Percentiles rank a stretch among this genome's conserved stretches.
Conservation (phyloP, 768 basidiomycete genomes). For the Suillus plorans region DNA sequence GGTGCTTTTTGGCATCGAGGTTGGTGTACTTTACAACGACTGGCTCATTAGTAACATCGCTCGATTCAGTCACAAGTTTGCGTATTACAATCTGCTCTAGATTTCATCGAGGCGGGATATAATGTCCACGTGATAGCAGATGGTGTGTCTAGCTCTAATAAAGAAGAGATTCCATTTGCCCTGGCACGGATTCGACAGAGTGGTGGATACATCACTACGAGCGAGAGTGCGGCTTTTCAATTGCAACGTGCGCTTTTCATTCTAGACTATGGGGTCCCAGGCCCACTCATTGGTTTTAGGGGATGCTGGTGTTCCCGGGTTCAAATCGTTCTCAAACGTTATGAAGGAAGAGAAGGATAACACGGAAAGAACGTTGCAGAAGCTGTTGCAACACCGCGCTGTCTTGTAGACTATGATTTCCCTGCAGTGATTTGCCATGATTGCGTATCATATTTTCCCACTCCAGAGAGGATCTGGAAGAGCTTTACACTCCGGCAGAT, state of each 20-base stretch:
- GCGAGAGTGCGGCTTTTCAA: slow-evolving; percentile 79
- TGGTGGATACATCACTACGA: slow-evolving; percentile 76
- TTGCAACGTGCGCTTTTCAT: slow-evolving; percentile 51
- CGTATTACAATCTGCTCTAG: slow-evolving; percentile 79
- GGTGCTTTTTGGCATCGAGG: slow-evolving; percentile 89
- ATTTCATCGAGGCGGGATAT: slow-evolving; percentile 51
- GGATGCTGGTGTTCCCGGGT: slow-evolving; percentile 60
- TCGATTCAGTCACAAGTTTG: slow-evolving; percentile 77
- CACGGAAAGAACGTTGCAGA: slow-evolving; percentile 43
- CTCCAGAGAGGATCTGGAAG: too few species aligned
- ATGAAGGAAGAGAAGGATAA: slow-evolving; percentile 77
- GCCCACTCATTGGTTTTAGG: slow-evolving; percentile 34
- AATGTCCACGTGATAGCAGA: slow-evolving; percentile 77
- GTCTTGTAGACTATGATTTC: background rate
- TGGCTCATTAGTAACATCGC: background rate
- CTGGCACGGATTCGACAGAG: slow-evolving; percentile 65
- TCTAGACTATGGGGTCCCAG: slow-evolving; percentile 7
- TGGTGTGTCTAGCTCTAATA: slow-evolving; percentile 80
- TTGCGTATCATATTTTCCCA: too few species aligned
- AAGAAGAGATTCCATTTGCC: slow-evolving; percentile 74
- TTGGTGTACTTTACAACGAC: slow-evolving; percentile 29
- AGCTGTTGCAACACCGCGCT: slow-evolving; percentile 28
- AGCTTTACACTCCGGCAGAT: too few species aligned
- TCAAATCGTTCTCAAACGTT: slow-evolving; percentile 68
- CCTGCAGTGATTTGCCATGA: background rate